Evolutionary conservation across 768 basidiomycete species (phyloP).

Genomic region (Boletus eberwhitei): DNA sequence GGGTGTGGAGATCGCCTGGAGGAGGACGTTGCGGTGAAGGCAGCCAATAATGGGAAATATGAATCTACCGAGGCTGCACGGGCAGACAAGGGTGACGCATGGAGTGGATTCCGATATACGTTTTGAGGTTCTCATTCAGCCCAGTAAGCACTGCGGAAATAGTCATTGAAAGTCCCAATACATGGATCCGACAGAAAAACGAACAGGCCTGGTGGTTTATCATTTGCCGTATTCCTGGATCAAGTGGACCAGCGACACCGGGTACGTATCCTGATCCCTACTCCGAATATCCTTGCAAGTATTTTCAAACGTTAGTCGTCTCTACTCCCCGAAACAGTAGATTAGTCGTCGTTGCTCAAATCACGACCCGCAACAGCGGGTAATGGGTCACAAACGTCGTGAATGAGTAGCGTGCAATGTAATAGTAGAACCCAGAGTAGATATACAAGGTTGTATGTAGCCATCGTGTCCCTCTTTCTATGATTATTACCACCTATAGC

Average conservation of each 20-base stretch:
- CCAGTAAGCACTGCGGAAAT: not conserved
- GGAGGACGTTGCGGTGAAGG: constrained; percentile 26
- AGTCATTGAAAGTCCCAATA: not conserved
- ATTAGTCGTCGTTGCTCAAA: not conserved
- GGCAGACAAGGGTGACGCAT: constrained; percentile 59
- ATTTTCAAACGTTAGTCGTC: not conserved
- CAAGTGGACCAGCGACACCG: not conserved
- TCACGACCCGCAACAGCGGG: constrained; percentile 6
- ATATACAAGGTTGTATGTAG: constrained; percentile 19
- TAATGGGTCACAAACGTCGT: not conserved
- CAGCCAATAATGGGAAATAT: constrained; percentile 51
- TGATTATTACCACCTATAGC: constrained; percentile 19
- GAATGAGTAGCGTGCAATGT: constrained; percentile 42
- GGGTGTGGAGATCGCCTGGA: constrained; percentile 43
- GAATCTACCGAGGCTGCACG: constrained; percentile 54
- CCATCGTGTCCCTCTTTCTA: constrained; percentile 1
- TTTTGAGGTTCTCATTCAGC: constrained; percentile 28
- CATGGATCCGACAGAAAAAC: not conserved
- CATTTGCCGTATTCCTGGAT: not conserved
- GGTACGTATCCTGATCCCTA: not conserved
- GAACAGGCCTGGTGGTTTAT: not conserved
- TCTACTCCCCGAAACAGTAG: not conserved
- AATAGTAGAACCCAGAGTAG: constrained; percentile 44
- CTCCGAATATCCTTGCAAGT: not conserved
- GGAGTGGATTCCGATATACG: constrained; percentile 76